Conservation (phyloP, 2,329 filamentous ascomycete genomes). For the Ascochyta pisi region DNA sequence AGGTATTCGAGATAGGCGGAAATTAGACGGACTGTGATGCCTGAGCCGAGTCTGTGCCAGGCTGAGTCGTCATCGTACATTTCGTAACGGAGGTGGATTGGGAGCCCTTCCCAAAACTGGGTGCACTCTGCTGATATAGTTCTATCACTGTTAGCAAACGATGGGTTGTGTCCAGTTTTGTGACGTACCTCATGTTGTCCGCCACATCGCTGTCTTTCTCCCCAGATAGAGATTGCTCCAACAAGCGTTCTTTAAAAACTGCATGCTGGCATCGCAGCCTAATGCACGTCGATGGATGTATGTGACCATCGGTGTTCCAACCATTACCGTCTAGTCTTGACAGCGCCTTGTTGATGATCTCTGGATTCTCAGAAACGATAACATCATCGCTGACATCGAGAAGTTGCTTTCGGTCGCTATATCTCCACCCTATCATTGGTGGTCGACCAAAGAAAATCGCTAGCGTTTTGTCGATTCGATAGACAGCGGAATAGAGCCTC, state of each 20-base stretch:
- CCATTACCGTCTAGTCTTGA: slow-evolving; percentile 39
- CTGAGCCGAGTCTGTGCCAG: slow-evolving; percentile 36
- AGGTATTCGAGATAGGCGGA: slow-evolving; percentile 45
- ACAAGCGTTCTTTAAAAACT: slow-evolving; percentile 40
- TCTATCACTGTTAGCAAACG: slow-evolving; percentile 22
- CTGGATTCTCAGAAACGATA: slow-evolving; percentile 32
- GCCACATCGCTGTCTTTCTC: slow-evolving; percentile 38
- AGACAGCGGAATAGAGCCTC: slow-evolving; percentile 38
- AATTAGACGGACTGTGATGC: slow-evolving; percentile 36
- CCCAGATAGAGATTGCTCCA: slow-evolving; percentile 44
- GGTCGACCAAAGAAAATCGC: slow-evolving; percentile 46
- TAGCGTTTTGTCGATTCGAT: slow-evolving; percentile 43
- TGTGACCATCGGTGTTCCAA: slow-evolving; percentile 41
- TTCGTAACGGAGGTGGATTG: slow-evolving; percentile 45
- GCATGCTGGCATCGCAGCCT: slow-evolving; percentile 37
- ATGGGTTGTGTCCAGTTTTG: too few species aligned
- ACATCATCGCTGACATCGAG: slow-evolving; percentile 43
- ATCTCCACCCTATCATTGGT: slow-evolving; percentile 44
- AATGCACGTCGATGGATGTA: slow-evolving; percentile 37
- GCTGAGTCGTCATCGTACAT: slow-evolving; percentile 41
- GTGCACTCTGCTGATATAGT: slow-evolving; percentile 37
- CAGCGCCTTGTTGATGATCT: slow-evolving; percentile 33
- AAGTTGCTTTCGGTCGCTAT: slow-evolving; percentile 40
- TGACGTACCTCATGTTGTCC: slow-evolving; percentile 38
- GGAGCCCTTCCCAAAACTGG: slow-evolving; percentile 38